Evolutionary conservation across 306 rosid species (phyloP), one percentile per base, ranked within the genome.

Genomic region (Prosopis cineraria): DNA sequence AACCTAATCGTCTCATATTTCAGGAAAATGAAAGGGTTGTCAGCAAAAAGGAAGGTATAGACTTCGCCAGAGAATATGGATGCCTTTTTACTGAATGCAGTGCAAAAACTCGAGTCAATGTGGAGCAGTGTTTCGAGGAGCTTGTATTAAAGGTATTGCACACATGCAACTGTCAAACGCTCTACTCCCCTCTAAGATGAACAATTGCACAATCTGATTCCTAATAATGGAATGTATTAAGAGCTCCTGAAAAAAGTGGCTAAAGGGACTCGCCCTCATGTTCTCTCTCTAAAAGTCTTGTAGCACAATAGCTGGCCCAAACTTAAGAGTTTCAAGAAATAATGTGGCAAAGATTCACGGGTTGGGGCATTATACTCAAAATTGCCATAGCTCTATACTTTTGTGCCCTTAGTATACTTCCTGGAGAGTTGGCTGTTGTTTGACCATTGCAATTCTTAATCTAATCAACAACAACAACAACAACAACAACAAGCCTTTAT

Each of bases 21-120:
- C 86, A 91, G 97, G 97, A 90, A 87, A 85, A 79, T 82, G 97
- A 90, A 80, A 86, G 93, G 84, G 89, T 84, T 72, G 97, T 91
- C 40, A 88, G 82, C 80, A 91, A 84, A 78, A 90, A 85, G 47
- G 94, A 91, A 78, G 97, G 88, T 22, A 41, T 91, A 29, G 90
- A 88, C 69, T 89, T 91, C 36, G 97, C 97, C 4, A 84, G 94
- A 80, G 91, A 91, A 77, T 86, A 86, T 80, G 97, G 97, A 50
- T 91, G 93, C 74, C 87, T 91, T 50, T 91, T 55, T 44, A 86
- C 85, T 4, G 97, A 91, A 70, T 90, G 97, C 72, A 91, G 97
- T 77, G 97, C 97, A 7, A 91, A 91, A 87, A 87, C 97, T 68
- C 77, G 97, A 80, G 87, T 75, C 37, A 90, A 91, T 82, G 97